A percentile compares a stretch with the other conserved stretches of the same genome.
phyloP scores from a whole-genome alignment of 2,329 filamentous ascomycete species.

The Fusarium marasasianum region DNA sequence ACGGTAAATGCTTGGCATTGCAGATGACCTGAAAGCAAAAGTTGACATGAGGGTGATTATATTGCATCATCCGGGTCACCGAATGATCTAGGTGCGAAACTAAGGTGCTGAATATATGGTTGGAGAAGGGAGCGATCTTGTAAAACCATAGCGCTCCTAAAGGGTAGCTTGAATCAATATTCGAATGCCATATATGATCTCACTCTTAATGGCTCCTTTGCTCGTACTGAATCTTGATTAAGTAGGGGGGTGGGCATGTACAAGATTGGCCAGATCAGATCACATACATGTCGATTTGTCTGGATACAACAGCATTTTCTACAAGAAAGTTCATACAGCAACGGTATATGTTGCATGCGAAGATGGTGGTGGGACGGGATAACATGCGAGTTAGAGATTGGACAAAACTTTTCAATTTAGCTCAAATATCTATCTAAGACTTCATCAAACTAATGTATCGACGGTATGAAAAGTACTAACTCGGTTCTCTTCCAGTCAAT shows the following conservation, averaged over 20 bases:
- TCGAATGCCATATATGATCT: not conserved
- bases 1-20: not conserved
- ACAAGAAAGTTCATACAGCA: too few relatives aligned
- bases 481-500: not conserved
- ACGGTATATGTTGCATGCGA: rapidly evolving
- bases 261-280: not conserved
- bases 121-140: not conserved
- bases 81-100: not conserved
- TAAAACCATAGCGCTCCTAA: not conserved
- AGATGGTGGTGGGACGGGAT: rapidly evolving
- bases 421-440: not conserved
- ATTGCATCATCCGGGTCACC: rapidly evolving
- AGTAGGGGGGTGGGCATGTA: not conserved
- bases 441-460: not conserved
- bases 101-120: not conserved
- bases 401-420: not conserved
- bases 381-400: rapidly evolving
- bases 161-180: not conserved
- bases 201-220: not conserved
- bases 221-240: rapidly evolving
- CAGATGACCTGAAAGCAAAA: too few relatives aligned
- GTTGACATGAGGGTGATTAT: not conserved
- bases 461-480: not conserved
- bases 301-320: not conserved
- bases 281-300: not conserved